Conservation (phyloP, 169 alveolate genomes). For the Besnoitia besnoiti region DNA sequence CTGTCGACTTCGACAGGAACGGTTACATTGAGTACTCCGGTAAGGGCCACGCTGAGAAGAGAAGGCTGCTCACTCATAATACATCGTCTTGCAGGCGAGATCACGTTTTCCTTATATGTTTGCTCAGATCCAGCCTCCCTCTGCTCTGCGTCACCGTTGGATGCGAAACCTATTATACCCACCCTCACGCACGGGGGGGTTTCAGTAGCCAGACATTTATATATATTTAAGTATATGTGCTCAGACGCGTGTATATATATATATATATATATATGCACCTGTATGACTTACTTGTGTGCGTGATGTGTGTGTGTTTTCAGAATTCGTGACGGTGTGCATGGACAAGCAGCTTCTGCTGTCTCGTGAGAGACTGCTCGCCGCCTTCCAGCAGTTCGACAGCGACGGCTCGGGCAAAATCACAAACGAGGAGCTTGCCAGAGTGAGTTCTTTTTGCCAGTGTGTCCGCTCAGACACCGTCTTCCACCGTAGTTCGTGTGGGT, state of each 20-base stretch:
- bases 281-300: neutral
- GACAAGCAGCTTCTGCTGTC: constrained; percentile 83
- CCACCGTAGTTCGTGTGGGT: too few species aligned
- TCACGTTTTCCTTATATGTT: too few species aligned
- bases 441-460: constrained; percentile 59
- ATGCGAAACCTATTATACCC: too few species aligned
- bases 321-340: constrained; percentile 90
- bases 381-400: constrained; percentile 93
- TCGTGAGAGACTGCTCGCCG: constrained; percentile 87
- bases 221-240: neutral
- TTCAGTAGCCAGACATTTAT: neutral
- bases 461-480: too few species aligned
- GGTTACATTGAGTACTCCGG: constrained; percentile 95
- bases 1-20: constrained; percentile 93
- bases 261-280: too few species aligned
- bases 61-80: too few species aligned
- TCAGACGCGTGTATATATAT: neutral
- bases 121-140: too few species aligned
- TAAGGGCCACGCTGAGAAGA: constrained; percentile 12
- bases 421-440: constrained; percentile 87
- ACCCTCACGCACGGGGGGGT: too few species aligned
- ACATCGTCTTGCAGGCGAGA: too few species aligned
- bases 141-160: too few species aligned
- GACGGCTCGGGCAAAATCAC: constrained; percentile 96
- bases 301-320: constrained; percentile 62